Base-by-base conservation (phyloP, 371 early-diverging fungal genomes). In the Mortierella sp. region DNA sequence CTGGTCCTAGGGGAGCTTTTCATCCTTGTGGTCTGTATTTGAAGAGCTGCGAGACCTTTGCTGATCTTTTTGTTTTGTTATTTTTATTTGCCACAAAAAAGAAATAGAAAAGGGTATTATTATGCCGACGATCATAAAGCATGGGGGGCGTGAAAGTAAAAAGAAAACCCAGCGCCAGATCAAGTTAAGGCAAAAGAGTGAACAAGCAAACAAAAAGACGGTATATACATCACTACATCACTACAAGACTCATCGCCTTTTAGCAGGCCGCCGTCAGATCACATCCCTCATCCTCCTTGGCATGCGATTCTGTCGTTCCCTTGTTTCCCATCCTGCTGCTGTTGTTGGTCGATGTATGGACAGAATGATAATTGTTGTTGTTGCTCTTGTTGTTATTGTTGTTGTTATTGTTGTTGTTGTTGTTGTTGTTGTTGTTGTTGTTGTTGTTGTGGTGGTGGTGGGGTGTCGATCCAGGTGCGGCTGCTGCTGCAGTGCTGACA, bases 261-360 rank as follows among this genome's bases (percentile, higher is more conserved):
- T 55, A 69, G 29, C 65, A 80, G 29, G 64, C 47, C 16, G 73
- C 64, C 2, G 80, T 69, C 39, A 76, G 69, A 39, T 71, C 72
- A 53, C 73, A 69, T 0, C 73, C 73, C 39, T 69, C 72, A 58
- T 72, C 76, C 47, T 73, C 66, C 37, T 65, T 73, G 22, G 45
- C 40, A 40, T 19, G 66, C 73, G 69, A 31, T 6, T 70, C 65
- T n/a, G n/a, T n/a, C 22, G 58, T 43, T 24, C 68, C 58, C 47
- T 43, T 67, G 16, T 19, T 31, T 43, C 66, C 40, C 16, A 14
- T 31, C 66, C 41, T 69, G 48, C 50, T 74, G 70, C 45, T 70
- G 48, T 50, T 34, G 45, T 29, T 10, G 52, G 19, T 43, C n/a
- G n/a, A n/a, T n/a, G n/a, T n/a, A n/a, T n/a, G n/a, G n/a, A n/a